Evolutionary conservation across 176 grass and related monocot genomes (phyloP).

Genomic region (Triticum urartu): DNA sequence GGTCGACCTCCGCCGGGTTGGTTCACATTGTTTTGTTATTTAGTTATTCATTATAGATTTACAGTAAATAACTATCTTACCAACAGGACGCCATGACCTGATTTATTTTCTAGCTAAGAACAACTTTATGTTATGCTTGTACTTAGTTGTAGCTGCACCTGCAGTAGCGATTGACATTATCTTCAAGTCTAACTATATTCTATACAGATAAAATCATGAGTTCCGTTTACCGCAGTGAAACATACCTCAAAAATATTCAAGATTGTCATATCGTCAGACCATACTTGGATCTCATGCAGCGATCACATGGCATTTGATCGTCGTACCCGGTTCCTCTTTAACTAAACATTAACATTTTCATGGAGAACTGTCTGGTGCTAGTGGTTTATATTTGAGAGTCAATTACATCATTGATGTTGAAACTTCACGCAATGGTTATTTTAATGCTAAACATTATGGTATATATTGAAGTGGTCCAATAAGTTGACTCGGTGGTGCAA

Average conservation of each 20-base stretch:
- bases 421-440: too few relatives aligned
- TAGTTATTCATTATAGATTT: background rate
- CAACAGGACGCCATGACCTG: background rate
- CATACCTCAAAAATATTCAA: slow-evolving; percentile 20
- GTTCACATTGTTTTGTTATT: slow-evolving; percentile 14
- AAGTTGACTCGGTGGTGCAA: too few relatives aligned
- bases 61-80: background rate
- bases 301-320: background rate
- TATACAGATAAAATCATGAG: slow-evolving; percentile 44
- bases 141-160: background rate
- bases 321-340: slow-evolving; percentile 15
- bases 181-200: slow-evolving; percentile 17
- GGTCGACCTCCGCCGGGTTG: background rate
- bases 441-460: too few relatives aligned
- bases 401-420: too few relatives aligned
- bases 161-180: background rate
- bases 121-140: background rate
- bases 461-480: too few relatives aligned
- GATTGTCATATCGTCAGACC: slow-evolving; percentile 47
- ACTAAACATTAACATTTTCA: background rate
- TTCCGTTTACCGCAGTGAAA: slow-evolving; percentile 27
- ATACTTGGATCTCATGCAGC: slow-evolving; percentile 52
- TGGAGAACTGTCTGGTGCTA: background rate
- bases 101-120: background rate
- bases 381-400: background rate